Percentiles rank a stretch among this genome's conserved stretches.
Evolutionary conservation across 495 filamentous ascomycete species (phyloP).

Genomic region (Aspergillus taichungensis): DNA sequence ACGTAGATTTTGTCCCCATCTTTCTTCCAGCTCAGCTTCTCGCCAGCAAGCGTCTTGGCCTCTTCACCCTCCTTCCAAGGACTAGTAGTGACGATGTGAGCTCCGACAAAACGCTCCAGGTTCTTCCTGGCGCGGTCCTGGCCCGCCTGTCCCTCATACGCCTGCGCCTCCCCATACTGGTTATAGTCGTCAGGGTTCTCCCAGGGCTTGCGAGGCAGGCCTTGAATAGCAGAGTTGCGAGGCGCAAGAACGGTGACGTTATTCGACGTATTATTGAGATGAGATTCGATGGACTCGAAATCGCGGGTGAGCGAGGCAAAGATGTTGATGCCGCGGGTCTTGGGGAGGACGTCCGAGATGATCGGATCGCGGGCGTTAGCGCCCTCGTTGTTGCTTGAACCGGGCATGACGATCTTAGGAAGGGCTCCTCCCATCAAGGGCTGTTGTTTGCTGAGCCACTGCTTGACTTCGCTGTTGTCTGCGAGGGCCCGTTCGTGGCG

Average conservation of each 20-base stretch:
- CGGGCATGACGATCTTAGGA: slow-evolving; percentile 29
- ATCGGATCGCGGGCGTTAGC: slow-evolving; percentile 33
- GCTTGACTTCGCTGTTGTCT: slow-evolving; percentile 3
- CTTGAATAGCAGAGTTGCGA: slow-evolving; percentile 68
- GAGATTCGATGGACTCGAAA: slow-evolving; percentile 59
- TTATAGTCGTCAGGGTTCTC: slow-evolving; percentile 78
- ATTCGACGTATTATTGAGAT: slow-evolving; percentile 55
- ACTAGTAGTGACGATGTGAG: slow-evolving; percentile 66
- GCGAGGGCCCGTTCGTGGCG: slow-evolving; percentile 6
- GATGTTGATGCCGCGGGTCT: slow-evolving; percentile 72
- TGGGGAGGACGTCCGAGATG: slow-evolving; percentile 80
- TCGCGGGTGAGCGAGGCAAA: slow-evolving; percentile 82
- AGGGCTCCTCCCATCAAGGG: slow-evolving; percentile 23
- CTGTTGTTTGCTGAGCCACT: slow-evolving; percentile 22
- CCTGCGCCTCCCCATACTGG: slow-evolving; percentile 54
- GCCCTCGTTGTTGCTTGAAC: slow-evolving; percentile 16
- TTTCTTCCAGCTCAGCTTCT: slow-evolving; percentile 72
- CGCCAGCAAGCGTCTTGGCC: slow-evolving; percentile 58
- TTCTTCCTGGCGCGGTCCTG: slow-evolving; percentile 74
- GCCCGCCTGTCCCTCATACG: slow-evolving; percentile 72
- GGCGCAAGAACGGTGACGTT: slow-evolving; percentile 92
- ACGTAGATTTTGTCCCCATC: slow-evolving; percentile 66
- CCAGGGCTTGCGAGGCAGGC: slow-evolving; percentile 85
- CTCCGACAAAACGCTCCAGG: slow-evolving; percentile 75
- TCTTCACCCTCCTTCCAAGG: slow-evolving; percentile 78